Evolutionary conservation across 169 alveolate species (phyloP), one percentile per base, ranked within the genome.

Genomic region (Cryptosporidium andersoni): DNA sequence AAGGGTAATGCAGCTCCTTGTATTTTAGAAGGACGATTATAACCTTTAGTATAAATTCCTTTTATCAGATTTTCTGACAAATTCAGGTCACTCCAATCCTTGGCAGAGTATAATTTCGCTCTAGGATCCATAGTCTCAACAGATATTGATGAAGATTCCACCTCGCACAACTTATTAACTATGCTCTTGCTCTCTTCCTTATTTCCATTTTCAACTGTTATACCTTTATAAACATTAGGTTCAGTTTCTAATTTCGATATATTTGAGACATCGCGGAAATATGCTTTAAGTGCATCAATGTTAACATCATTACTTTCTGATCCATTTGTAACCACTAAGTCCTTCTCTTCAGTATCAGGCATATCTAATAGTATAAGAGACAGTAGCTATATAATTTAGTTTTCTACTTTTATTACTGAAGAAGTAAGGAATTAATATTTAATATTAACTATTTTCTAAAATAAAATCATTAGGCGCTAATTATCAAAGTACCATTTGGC

Each of bases 1-100:
- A 91, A 81, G 9, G 96, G 96, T 56, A 93, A 88, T 34, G 96
- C 96, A 34, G 89, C 82, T 52, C 90, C 94, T 51, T 93, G 96
- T 39, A 93, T 93, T 51, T 92, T 91, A 1, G 96, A 93, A 3
- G 96, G 96, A 1, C 89, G 80, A 37, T 74, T 88, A 85, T 85
- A 90, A 63, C 89, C 88, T 62, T 80, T 82, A 52, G 80, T 74
- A 12, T 89, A 82, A 5, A 90, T 60, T n/a, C 89, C 89, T 48
- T 85, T 88, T 52, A 90, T 81, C 53, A 90, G 74, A 42, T 90
- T 91, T 34, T 80, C 88, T 16, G 88, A 90, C n/a, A 90, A 67
- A 25, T 85, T 49, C 60, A 90, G 51, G 65, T 90, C 93, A 49
- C 82, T 85, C 93, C 93, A 90, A 37, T 90, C 88, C 36, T 90